phyloP scores from a whole-genome alignment of 176 grass and related monocot species.

The Cenchrus americanus region DNA sequence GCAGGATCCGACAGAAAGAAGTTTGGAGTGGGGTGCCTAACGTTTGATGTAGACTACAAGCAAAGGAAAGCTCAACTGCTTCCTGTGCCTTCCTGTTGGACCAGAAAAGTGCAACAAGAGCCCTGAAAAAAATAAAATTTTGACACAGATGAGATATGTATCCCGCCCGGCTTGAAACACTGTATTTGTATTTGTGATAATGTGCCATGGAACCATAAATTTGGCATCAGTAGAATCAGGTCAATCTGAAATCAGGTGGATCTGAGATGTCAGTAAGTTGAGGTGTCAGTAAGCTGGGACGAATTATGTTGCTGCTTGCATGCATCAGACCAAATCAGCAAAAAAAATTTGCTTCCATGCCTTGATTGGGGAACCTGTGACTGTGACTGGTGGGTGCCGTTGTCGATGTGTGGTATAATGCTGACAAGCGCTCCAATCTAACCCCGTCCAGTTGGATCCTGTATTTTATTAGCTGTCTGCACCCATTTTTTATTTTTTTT shows the following conservation, averaged over 20 bases:
- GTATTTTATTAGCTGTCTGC: slow-evolving; percentile 52
- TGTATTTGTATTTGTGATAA: slow-evolving; percentile 29
- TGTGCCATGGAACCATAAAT: not conserved
- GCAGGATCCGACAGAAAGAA: slow-evolving; percentile 8
- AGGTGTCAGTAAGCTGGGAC: slow-evolving; percentile 3
- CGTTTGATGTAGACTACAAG: slow-evolving; percentile 33
- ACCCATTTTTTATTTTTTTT: slow-evolving; percentile 16
- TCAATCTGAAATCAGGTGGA: slow-evolving; percentile 33
- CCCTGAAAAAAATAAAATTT: slow-evolving; percentile 46
- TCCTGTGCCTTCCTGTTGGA: slow-evolving; percentile 37
- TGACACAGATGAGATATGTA: slow-evolving; percentile 33
- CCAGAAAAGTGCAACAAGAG: slow-evolving; percentile 28
- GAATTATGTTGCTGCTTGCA: slow-evolving; percentile 15
- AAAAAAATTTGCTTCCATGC: slow-evolving; percentile 25
- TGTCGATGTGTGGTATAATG: slow-evolving; percentile 37
- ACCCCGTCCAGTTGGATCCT: slow-evolving; percentile 51
- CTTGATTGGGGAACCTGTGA: slow-evolving; percentile 31
- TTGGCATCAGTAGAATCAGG: slow-evolving; percentile 9
- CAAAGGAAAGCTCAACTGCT: slow-evolving; percentile 29
- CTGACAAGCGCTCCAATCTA: slow-evolving; percentile 46
- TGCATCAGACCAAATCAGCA: slow-evolving; percentile 5
- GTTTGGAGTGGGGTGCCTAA: slow-evolving; percentile 16
- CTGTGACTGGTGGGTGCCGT: slow-evolving; percentile 18
- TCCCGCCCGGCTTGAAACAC: not conserved
- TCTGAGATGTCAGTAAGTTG: not conserved